Percentiles rank a stretch among this genome's conserved stretches.
Evolutionary conservation across 306 rosid genomes (phyloP).

Genomic region (Quillaja saponaria): DNA sequence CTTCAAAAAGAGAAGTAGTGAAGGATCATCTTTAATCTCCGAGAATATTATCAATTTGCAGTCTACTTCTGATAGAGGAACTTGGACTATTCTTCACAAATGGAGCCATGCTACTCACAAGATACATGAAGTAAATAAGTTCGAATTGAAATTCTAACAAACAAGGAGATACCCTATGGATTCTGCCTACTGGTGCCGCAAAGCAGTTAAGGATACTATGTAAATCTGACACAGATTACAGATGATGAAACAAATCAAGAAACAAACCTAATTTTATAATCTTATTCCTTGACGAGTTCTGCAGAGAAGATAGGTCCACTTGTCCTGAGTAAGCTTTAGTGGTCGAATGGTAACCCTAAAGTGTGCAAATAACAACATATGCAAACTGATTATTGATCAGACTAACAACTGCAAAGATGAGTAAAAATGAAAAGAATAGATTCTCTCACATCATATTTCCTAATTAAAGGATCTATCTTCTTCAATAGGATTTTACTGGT

Average conservation of each 20-base stretch:
- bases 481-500: conserved; percentile 47
- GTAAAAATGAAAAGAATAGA: conserved; percentile 26
- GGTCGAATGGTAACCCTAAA: conserved; percentile 74
- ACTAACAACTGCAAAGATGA: conserved; percentile 10
- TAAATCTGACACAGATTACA: conserved; percentile 10
- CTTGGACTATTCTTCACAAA: conserved; percentile 10
- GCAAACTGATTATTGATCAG: conserved; percentile 22
- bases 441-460: conserved; percentile 57
- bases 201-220: conserved; percentile 19
- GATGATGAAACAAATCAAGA: conserved; percentile 22
- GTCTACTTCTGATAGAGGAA: neutral
- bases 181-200: conserved; percentile 16
- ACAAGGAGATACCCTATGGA: too few species aligned
- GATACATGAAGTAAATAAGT: conserved; percentile 23
- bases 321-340: conserved; percentile 71
- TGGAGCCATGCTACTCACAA: neutral
- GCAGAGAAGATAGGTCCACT: conserved; percentile 59
- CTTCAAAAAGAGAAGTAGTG: too few species aligned
- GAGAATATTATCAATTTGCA: conserved; percentile 20
- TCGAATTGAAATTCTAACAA: conserved; percentile 21
- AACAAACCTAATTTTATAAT: conserved; percentile 70
- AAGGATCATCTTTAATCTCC: conserved; percentile 13
- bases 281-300: conserved; percentile 82
- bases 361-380: conserved; percentile 18
- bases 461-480: conserved; percentile 50